These are phyloP conservation scores for Xylaria sp. DNA, from an alignment of 2,329 filamentous ascomycete species.

Conservation along the genomic window DNA sequence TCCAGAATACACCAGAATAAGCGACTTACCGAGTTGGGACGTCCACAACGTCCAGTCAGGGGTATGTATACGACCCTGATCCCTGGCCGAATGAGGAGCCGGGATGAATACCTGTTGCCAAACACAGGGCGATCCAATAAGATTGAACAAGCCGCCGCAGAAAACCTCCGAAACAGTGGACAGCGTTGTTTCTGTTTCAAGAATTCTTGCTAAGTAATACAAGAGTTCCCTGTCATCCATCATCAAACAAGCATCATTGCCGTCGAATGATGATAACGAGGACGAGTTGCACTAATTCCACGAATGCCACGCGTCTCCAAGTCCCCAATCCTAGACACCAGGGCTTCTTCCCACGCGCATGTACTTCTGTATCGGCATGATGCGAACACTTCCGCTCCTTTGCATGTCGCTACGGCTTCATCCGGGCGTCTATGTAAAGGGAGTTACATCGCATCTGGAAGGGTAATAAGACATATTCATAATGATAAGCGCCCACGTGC, in stretches of 20 bases:
- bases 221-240: not conserved
- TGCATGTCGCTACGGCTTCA: conserved; percentile 34
- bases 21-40: conserved; percentile 26
- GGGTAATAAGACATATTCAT: conserved; percentile 20
- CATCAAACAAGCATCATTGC: not conserved
- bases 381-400: conserved; percentile 34
- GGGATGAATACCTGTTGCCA: conserved; percentile 22
- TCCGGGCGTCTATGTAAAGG: conserved; percentile 36
- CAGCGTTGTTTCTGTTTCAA: conserved; percentile 35
- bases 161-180: conserved; percentile 30
- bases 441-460: conserved; percentile 33
- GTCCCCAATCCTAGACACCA: not conserved
- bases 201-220: conserved; percentile 26
- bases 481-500: conserved; percentile 32
- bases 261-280: not conserved
- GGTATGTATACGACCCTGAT: conserved; percentile 19
- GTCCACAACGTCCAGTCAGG: conserved; percentile 18
- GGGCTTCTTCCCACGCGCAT: not conserved
- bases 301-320: conserved; percentile 27
- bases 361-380: conserved; percentile 14
- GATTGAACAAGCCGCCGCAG: conserved; percentile 20
- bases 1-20: conserved; percentile 7
- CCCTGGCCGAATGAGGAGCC: conserved; percentile 2
- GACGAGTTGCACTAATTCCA: conserved; percentile 3
- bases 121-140: conserved; percentile 17